Evolutionary conservation across 495 filamentous ascomycete species (phyloP).

Genomic region (Lasiosphaeria miniovina): DNA sequence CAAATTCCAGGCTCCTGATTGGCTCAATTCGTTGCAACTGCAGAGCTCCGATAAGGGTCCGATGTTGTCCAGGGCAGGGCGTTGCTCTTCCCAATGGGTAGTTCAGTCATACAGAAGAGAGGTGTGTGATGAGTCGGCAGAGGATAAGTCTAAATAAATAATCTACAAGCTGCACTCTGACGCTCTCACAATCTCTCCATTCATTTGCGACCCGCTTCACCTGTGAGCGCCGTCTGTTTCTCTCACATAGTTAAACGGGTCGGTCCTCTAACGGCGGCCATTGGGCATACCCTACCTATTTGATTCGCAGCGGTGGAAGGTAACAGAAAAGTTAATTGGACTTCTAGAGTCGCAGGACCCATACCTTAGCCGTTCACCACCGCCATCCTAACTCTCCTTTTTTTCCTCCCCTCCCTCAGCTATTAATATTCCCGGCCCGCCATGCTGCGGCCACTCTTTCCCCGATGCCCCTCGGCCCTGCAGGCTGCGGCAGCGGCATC

Average conservation of each 20-base stretch:
- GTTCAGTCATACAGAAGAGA: not conserved
- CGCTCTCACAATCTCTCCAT: no score
- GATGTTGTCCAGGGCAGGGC: slow-evolving; percentile 14
- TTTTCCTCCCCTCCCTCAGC: not conserved
- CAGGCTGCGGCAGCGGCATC: slow-evolving; percentile 20
- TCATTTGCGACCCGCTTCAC: no score
- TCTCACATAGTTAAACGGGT: no score
- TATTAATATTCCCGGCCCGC: slow-evolving; percentile 2
- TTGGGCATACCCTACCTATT: no score
- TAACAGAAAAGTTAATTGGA: not conserved
- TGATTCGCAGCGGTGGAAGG: no score
- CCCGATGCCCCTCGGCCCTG: slow-evolving; percentile 20
- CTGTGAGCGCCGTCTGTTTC: no score
- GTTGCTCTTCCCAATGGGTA: not conserved
- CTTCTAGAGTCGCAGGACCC: not conserved
- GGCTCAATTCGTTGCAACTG: slow-evolving; percentile 18
- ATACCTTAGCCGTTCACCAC: no score
- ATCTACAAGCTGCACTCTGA: no score
- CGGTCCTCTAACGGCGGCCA: no score
- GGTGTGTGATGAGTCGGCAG: no score
- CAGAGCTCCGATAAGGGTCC: slow-evolving; percentile 33
- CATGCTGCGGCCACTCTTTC: slow-evolving; percentile 29
- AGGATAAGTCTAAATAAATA: no score
- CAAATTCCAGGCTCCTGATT: slow-evolving; percentile 20
- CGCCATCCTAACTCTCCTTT: not conserved